Percentiles rank a stretch among this genome's conserved stretches.
phyloP scores from a whole-genome alignment of 1,284 basidiomycete genomes.

The Agroathelia rolfsii region DNA sequence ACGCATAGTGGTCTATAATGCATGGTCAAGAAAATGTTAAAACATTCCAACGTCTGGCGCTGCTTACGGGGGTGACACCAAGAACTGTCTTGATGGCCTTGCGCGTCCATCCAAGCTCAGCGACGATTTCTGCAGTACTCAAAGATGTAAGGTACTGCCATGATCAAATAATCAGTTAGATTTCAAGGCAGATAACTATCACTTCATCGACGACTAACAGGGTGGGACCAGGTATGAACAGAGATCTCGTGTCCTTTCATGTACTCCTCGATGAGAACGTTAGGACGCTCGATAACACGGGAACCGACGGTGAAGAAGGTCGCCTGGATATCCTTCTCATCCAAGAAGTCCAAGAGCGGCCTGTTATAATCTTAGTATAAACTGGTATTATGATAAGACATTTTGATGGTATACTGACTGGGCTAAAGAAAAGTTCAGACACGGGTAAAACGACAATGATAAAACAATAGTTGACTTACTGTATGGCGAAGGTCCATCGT shows the following conservation, averaged over 20 bases:
- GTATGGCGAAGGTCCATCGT: constrained; percentile 78
- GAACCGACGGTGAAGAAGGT: constrained; percentile 95
- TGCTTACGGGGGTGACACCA: constrained; percentile 79
- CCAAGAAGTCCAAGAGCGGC: constrained; percentile 61
- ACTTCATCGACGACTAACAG: constrained; percentile 23
- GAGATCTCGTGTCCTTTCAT: constrained; percentile 76
- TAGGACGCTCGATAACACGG: constrained; percentile 73
- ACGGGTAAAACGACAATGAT: constrained; percentile 7
- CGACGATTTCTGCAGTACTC: constrained; percentile 82
- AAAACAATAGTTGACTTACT: constrained; percentile 37
- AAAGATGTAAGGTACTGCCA: constrained; percentile 66
- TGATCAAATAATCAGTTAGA: constrained; percentile 13
- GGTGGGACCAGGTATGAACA: constrained; percentile 74
- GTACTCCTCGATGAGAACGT: constrained; percentile 76
- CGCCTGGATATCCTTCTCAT: constrained; percentile 54
- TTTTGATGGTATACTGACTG: too few species aligned
- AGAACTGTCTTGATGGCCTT: constrained; percentile 70
- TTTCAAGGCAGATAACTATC: not conserved
- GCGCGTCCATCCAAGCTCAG: constrained; percentile 88
- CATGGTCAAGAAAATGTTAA: too few species aligned
- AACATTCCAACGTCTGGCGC: too few species aligned
- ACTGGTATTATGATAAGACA: constrained; percentile 12
- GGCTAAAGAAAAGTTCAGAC: constrained; percentile 37
- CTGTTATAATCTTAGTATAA: constrained; percentile 22
- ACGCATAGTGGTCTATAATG: constrained; percentile 16